phyloP scores from a whole-genome alignment of 2,329 filamentous ascomycete species.

The Akanthomyces uredinophilus region DNA sequence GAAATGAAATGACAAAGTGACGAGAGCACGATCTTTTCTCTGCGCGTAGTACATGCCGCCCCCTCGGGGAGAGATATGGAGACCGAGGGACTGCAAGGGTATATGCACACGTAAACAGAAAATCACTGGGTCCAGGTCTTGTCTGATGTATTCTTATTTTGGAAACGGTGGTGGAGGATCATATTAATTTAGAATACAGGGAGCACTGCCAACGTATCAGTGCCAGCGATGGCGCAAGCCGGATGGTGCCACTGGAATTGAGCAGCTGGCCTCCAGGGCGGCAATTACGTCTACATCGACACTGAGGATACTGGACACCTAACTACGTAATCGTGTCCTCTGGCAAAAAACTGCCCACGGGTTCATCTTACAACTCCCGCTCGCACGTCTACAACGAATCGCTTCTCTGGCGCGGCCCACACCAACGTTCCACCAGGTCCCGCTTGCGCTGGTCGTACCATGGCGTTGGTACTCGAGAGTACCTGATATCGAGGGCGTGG shows the following conservation, averaged over 20 bases:
- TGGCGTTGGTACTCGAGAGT: background rate
- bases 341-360: background rate
- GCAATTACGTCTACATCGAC: too few species aligned
- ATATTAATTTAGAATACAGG: background rate
- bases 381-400: background rate
- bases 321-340: background rate
- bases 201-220: background rate
- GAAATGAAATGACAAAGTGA: background rate
- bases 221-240: background rate
- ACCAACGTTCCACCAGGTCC: background rate
- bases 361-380: background rate
- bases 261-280: background rate
- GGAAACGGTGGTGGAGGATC: background rate
- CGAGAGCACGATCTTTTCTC: background rate
- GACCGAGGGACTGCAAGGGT: background rate
- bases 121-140: background rate
- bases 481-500: background rate
- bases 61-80: background rate
- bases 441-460: background rate
- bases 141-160: background rate
- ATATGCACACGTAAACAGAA: background rate
- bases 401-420: background rate
- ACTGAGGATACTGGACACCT: too few species aligned
- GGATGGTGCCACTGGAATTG: background rate
- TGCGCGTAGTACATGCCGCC: background rate